A percentile compares a stretch with the other conserved stretches of the same genome.
phyloP scores from a whole-genome alignment of 768 basidiomycete species.

The Mycena amicta region DNA sequence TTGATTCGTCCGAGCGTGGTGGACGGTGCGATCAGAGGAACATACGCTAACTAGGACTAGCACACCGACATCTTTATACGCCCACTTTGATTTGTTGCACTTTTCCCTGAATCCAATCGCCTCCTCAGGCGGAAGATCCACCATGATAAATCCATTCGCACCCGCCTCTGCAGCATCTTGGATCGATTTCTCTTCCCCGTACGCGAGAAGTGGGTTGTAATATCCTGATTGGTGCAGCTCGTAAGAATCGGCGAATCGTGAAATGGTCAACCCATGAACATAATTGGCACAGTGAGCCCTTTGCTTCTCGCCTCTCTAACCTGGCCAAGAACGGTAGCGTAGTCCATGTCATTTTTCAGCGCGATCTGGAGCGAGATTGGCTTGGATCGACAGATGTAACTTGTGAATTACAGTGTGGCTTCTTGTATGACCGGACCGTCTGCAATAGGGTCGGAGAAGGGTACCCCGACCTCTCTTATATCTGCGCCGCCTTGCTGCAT shows the following conservation, averaged over 20 bases:
- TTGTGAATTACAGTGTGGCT: constrained; percentile 65
- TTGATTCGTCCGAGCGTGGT: constrained; percentile 86
- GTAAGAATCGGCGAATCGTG: constrained; percentile 6
- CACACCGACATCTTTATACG: constrained; percentile 13
- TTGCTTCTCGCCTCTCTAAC: constrained; percentile 77
- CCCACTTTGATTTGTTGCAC: constrained; percentile 79
- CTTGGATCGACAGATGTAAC: not conserved
- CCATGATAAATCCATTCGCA: constrained; percentile 96
- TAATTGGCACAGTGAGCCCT: constrained; percentile 82
- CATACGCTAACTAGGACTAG: constrained; percentile 68
- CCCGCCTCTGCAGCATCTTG: constrained; percentile 87
- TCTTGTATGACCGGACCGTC: constrained; percentile 95
- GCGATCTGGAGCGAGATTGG: constrained; percentile 61
- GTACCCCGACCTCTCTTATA: constrained; percentile 93
- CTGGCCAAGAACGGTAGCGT: constrained; percentile 69
- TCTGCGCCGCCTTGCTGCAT: constrained; percentile 95
- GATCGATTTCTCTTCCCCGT: constrained; percentile 93
- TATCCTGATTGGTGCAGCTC: constrained; percentile 62
- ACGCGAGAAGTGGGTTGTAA: constrained; percentile 94
- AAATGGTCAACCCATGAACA: constrained; percentile 82
- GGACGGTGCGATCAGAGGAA: constrained; percentile 94
- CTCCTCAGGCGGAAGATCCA: constrained; percentile 97
- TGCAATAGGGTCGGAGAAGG: constrained; percentile 95
- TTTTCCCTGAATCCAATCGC: constrained; percentile 88
- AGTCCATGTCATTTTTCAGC: constrained; percentile 78